phyloP scores from a whole-genome alignment of 768 basidiomycete species.

The Tricholoma saponaceum region DNA sequence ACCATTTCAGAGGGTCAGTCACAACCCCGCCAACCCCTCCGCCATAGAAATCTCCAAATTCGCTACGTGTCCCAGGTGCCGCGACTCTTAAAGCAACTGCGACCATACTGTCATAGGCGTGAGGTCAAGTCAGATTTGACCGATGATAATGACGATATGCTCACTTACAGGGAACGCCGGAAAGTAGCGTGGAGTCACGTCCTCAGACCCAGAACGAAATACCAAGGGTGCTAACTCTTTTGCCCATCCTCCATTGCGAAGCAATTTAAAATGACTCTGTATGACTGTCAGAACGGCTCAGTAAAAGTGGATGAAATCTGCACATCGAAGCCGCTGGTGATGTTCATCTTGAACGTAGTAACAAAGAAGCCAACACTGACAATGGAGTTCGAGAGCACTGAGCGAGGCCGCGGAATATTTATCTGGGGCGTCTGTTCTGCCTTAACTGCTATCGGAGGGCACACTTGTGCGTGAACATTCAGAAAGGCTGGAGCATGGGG shows the following conservation, averaged over 20 bases:
- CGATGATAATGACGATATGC: not conserved
- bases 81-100: constrained; percentile 70
- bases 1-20: constrained; percentile 59
- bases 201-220: not conserved
- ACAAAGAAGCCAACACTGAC: constrained; percentile 84
- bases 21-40: constrained; percentile 60
- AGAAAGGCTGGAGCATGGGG: no score
- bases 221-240: constrained; percentile 66
- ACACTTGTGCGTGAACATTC: no score
- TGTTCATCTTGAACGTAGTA: constrained; percentile 61
- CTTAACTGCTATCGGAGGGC: no score
- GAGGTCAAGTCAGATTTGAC: not conserved
- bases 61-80: constrained; percentile 43
- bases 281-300: constrained; percentile 54
- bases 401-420: constrained; percentile 46
- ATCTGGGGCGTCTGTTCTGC: no score
- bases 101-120: constrained; percentile 35
- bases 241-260: constrained; percentile 92
- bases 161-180: constrained; percentile 69
- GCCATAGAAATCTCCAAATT: constrained; percentile 54
- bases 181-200: not conserved
- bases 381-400: constrained; percentile 49
- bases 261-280: constrained; percentile 74
- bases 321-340: constrained; percentile 60
- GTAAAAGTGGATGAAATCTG: constrained; percentile 72